Conservation (phyloP, 2,329 filamentous ascomycete genomes). For the Falciphora oryzae region DNA sequence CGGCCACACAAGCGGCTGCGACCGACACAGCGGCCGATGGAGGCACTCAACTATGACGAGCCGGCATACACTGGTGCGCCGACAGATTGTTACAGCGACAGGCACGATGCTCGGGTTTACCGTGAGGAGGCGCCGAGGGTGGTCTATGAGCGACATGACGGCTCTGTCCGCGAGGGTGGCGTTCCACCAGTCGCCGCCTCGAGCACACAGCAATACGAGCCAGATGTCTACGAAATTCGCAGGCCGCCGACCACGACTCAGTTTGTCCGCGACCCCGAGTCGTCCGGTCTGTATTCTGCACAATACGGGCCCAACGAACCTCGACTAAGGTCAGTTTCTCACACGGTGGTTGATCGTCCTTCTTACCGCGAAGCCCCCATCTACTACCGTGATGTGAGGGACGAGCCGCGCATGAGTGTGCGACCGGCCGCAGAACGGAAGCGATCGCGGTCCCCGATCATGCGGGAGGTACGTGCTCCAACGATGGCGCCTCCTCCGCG, state of each 20-base stretch:
- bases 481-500: slow-evolving; percentile 42
- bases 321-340: slow-evolving; percentile 36
- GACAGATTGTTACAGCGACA: slow-evolving; percentile 29
- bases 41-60: slow-evolving; percentile 31
- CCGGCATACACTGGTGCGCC: slow-evolving; percentile 36
- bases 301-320: slow-evolving; percentile 32
- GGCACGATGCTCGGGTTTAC: slow-evolving; percentile 18
- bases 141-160: slow-evolving; percentile 30
- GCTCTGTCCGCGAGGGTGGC: slow-evolving; percentile 19
- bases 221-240: slow-evolving; percentile 8
- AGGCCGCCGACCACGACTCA: slow-evolving; percentile 18
- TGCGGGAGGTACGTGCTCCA: slow-evolving; percentile 38
- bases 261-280: slow-evolving; percentile 31
- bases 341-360: slow-evolving; percentile 33
- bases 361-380: slow-evolving; percentile 35
- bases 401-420: slow-evolving; percentile 39
- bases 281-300: slow-evolving; percentile 30
- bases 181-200: neutral
- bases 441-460: slow-evolving; percentile 42
- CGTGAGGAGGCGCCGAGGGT: slow-evolving; percentile 26
- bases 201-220: slow-evolving; percentile 4
- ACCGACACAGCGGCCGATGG: slow-evolving; percentile 25
- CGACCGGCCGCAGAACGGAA: slow-evolving; percentile 43
- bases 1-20: slow-evolving; percentile 53
- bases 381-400: slow-evolving; percentile 38